Conservation (phyloP, 2,329 filamentous ascomycete genomes). For the Colletotrichum viniferum region DNA sequence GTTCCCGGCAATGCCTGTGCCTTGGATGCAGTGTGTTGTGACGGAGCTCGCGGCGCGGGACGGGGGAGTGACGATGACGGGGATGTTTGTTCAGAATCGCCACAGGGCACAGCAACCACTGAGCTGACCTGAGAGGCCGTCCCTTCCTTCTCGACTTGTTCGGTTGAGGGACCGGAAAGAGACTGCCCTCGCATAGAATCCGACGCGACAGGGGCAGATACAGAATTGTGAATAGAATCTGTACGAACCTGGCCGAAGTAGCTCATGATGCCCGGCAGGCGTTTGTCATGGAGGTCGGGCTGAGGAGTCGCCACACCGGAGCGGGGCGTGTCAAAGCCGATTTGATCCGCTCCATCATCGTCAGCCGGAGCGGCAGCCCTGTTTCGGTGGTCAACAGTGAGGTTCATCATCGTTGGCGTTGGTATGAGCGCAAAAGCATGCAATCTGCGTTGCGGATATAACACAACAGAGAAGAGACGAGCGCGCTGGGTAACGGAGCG, state of each 20-base stretch:
- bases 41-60: not conserved
- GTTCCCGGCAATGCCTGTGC: conserved; percentile 3
- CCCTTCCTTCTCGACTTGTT: conserved; percentile 12
- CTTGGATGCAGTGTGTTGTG: conserved; percentile 11
- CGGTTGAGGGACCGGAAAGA: conserved; percentile 19
- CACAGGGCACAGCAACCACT: conserved; percentile 17
- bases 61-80: conserved; percentile 2
- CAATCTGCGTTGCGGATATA: not conserved
- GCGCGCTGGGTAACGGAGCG: conserved; percentile 9
- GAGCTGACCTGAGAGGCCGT: conserved; percentile 16
- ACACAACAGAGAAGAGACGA: conserved; percentile 3
- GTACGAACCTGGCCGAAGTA: conserved; percentile 99
- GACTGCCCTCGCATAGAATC: conserved; percentile 8
- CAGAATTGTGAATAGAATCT: conserved; percentile 55
- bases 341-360: conserved; percentile 76
- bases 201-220: conserved; percentile 38
- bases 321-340: conserved; percentile 85
- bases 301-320: conserved; percentile 92
- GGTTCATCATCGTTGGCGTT: conserved; percentile 35
- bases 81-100: conserved; percentile 19
- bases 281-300: conserved; percentile 92
- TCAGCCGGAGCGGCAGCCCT: conserved; percentile 62
- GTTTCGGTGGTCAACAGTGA: conserved; percentile 56
- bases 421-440: conserved; percentile 19
- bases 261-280: conserved; percentile 93